These are phyloP conservation scores for Dothistroma septosporum DNA, from an alignment of 2,329 filamentous ascomycete species.

Conservation along the genomic window DNA sequence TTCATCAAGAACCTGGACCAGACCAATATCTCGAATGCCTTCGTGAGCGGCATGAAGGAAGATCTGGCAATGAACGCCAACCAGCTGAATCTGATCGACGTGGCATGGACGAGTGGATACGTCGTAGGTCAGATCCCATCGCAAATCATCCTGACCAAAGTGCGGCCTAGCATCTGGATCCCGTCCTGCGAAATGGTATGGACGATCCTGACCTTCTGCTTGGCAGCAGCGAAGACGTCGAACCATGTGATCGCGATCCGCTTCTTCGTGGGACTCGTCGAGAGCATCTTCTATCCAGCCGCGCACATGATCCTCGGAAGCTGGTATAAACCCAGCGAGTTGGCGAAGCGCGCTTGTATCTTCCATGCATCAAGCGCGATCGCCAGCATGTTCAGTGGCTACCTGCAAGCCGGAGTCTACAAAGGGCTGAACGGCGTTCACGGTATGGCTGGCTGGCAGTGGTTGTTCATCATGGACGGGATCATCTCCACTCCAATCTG, in stretches of 20 bases:
- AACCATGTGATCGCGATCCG: conserved; percentile 46
- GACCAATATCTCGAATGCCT: conserved; percentile 41
- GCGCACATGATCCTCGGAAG: conserved; percentile 52
- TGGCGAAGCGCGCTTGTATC: conserved; percentile 51
- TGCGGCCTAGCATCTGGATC: conserved; percentile 49
- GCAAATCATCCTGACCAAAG: conserved; percentile 46
- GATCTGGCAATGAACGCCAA: conserved; percentile 52
- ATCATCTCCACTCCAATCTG: conserved; percentile 53
- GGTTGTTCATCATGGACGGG: conserved; percentile 40
- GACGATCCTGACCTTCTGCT: conserved; percentile 47
- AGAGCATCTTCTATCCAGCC: conserved; percentile 51
- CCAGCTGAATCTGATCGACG: conserved; percentile 54
- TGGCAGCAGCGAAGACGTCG: conserved; percentile 40
- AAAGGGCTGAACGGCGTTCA: conserved; percentile 43
- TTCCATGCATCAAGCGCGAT: conserved; percentile 49
- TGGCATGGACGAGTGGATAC: conserved; percentile 59
- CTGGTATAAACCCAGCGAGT: conserved; percentile 50
- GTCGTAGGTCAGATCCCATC: conserved; percentile 23
- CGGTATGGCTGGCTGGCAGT: conserved; percentile 49
- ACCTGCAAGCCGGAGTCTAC: conserved; percentile 53
- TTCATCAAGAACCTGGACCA: conserved; percentile 49
- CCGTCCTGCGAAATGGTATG: conserved; percentile 48
- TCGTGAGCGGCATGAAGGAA: conserved; percentile 50
- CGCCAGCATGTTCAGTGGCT: conserved; percentile 49
- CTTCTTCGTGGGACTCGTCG: conserved; percentile 50